Evolutionary conservation across 805 yeast genomes (phyloP), one percentile per base, ranked within the genome.

Genomic region (Ogataea naganishii): DNA sequence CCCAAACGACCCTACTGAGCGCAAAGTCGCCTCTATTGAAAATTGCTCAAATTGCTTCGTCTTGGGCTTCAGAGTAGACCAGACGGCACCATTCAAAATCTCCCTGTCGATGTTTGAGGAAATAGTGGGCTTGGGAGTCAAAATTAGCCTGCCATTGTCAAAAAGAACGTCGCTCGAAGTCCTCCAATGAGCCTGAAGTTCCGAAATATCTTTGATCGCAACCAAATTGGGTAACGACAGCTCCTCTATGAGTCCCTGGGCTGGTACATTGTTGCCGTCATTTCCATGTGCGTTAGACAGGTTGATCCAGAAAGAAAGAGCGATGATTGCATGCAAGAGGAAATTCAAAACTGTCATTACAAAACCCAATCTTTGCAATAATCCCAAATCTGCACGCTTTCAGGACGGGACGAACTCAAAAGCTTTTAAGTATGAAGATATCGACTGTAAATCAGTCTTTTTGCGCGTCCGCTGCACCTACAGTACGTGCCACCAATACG

Each of bases 21-120:
- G 66, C 40, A 80, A 66, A 3, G 79, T 69, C 26, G 71, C 46
- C 40, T 80, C 86, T 7, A 74, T 40, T 0, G 88, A 34, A 60
- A 57, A 38, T 13, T 56, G 51, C 36, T 38, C 58, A 29, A 47
- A 44, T 7, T 41, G 45, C 8, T 33, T 40, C 26, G 24, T 47
- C 22, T 52, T 56, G 3, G 30, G 18, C 9, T 27, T 22, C 13
- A 27, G 49, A 22, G 44, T 46, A 20, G 55, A 45, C 75, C 76
- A 69, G 3, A 75, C 27, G 0, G 70, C 50, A 10, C 80, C 80
- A 4, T 39, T 34, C 5, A 62, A 39, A 4, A 38, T 37, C 11
- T 53, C 39, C 6, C 34, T 35, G 14, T 51, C 47, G 13, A 34
- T 32, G 16, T 41, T 45, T 7, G 51, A 35, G 2, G 48, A 37